Conservation (phyloP, 208 protist species). For the Acanthamoeba sp. region DNA sequence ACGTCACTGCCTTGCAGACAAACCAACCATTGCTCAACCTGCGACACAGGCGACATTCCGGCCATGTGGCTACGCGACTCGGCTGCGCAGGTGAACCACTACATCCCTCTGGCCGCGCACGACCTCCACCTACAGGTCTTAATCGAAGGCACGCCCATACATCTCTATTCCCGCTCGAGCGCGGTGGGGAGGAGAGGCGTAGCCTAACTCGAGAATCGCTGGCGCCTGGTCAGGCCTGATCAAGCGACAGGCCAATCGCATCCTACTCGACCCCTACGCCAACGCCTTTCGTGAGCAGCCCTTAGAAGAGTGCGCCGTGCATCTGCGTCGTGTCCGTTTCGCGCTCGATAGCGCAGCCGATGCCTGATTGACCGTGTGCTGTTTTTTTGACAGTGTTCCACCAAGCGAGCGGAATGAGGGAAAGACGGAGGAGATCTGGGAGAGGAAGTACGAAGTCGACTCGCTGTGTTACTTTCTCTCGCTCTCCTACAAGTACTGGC, state of each 20-base stretch:
- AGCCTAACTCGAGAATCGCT: no score
- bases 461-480: slow-evolving; percentile 44
- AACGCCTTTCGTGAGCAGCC: slow-evolving; percentile 79
- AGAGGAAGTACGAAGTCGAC: slow-evolving; percentile 68
- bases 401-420: background rate
- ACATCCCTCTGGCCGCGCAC: slow-evolving; percentile 53
- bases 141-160: background rate
- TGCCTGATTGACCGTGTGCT: no score
- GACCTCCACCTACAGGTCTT: slow-evolving; percentile 55
- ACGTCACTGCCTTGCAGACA: no score
- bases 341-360: no score
- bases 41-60: slow-evolving; percentile 80
- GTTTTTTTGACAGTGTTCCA: no score
- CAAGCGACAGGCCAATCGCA: slow-evolving; percentile 70
- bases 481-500: slow-evolving; percentile 66
- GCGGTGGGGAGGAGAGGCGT: no score
- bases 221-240: slow-evolving; percentile 72
- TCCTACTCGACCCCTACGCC: slow-evolving; percentile 83
- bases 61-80: slow-evolving; percentile 86
- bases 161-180: background rate
- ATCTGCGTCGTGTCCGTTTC: no score
- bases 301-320: background rate
- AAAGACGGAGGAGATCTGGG: no score
- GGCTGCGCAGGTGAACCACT: slow-evolving; percentile 78
- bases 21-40: no score